Evolutionary conservation across 2,329 filamentous ascomycete genomes (phyloP).

Genomic region (Achaetomium macrosporum): DNA sequence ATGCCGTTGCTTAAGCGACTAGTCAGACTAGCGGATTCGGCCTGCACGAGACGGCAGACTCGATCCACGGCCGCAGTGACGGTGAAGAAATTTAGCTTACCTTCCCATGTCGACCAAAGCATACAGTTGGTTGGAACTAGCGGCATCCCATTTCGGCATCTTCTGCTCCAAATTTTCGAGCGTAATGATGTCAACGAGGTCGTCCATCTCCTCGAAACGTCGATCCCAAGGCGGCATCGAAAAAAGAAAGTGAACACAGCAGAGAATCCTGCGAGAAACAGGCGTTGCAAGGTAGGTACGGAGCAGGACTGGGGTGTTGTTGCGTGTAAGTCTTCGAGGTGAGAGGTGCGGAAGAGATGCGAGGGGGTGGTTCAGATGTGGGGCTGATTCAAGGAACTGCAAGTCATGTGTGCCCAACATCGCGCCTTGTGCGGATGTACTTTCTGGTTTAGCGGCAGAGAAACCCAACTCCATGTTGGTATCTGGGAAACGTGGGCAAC

Average conservation of each 20-base stretch:
- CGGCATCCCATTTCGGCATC: conserved; percentile 44
- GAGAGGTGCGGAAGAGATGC: too few relatives aligned
- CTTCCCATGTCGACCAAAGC: conserved; percentile 58
- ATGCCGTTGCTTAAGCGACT: conserved; percentile 68
- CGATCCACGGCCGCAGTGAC: neutral
- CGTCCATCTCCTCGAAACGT: conserved; percentile 27
- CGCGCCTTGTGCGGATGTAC: neutral
- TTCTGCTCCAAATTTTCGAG: conserved; percentile 46
- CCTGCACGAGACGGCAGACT: neutral
- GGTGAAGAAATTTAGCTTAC: conserved; percentile 30
- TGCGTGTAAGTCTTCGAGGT: neutral
- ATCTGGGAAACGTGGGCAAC: conserved; percentile 2
- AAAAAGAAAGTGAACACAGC: neutral
- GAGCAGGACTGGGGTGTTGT: neutral
- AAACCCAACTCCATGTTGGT: neutral
- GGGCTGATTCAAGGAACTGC: neutral
- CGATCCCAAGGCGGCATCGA: neutral
- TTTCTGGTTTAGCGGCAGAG: neutral
- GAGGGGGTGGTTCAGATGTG: neutral
- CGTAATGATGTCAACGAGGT: conserved; percentile 40
- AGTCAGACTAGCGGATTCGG: conserved; percentile 7
- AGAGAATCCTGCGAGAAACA: neutral
- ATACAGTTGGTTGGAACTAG: conserved; percentile 44
- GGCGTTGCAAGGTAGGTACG: neutral
- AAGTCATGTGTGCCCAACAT: conserved; percentile 5